Percentiles rank a stretch among this genome's conserved stretches.
These are phyloP conservation scores for Harringtonia lauricola DNA, from an alignment of 2,329 filamentous ascomycete species.

Conservation along the genomic window DNA sequence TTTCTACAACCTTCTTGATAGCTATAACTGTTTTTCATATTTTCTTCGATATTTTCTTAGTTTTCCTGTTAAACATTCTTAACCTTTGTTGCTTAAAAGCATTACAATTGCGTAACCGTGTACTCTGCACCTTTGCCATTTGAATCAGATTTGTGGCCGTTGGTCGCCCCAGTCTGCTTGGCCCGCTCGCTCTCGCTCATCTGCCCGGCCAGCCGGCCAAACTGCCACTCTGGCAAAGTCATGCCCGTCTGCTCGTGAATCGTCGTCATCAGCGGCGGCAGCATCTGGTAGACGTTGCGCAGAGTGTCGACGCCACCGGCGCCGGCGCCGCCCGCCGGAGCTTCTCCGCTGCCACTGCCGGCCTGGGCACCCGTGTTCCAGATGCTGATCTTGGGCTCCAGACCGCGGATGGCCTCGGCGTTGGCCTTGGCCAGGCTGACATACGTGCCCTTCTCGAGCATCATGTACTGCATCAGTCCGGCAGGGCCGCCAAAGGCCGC, in stretches of 20 bases:
- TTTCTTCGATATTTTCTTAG: too few relatives aligned
- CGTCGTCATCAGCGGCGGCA: constrained; percentile 72
- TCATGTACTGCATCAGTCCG: constrained; percentile 72
- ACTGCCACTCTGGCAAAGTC: constrained; percentile 66
- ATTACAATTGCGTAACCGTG: too few relatives aligned
- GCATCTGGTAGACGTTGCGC: constrained; percentile 72
- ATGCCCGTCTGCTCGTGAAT: constrained; percentile 88
- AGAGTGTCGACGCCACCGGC: constrained; percentile 48
- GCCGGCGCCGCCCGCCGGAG: constrained; percentile 26
- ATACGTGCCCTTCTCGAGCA: constrained; percentile 76
- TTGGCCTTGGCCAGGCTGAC: constrained; percentile 70
- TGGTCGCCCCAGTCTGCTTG: constrained; percentile 5
- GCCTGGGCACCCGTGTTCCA: constrained; percentile 65
- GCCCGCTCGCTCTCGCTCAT: constrained; percentile 22
- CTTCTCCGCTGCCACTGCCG: constrained; percentile 19
- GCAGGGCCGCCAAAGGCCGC: constrained; percentile 66
- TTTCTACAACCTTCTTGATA: too few relatives aligned
- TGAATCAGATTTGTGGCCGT: too few relatives aligned
- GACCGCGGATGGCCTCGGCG: constrained; percentile 59
- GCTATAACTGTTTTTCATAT: too few relatives aligned
- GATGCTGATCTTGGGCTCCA: constrained; percentile 82
- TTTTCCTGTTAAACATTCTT: too few relatives aligned
- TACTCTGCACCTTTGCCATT: too few relatives aligned
- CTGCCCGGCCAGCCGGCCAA: constrained; percentile 32
- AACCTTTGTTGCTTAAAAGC: too few relatives aligned